Percentiles rank a stretch among this genome's conserved stretches.
phyloP scores from a whole-genome alignment of 805 yeast species.

The Saturnispora diversa region DNA sequence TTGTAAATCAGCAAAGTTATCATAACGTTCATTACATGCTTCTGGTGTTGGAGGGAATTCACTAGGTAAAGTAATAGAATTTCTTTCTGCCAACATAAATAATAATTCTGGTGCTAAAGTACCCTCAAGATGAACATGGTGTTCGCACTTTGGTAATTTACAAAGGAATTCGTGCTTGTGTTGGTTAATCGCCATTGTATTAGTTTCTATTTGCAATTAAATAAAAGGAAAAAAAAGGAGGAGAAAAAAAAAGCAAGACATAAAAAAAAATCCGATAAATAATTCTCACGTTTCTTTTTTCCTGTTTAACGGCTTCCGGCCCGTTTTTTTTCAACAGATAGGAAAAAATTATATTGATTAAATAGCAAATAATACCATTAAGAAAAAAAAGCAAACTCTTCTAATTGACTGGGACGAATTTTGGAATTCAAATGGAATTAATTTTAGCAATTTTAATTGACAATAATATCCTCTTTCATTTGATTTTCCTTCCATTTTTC shows the following conservation, averaged over 20 bases:
- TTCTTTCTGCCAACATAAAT: constrained; percentile 61
- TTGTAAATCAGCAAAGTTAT: constrained; percentile 57
- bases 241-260: not conserved
- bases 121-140: constrained; percentile 79
- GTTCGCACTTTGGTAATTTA: constrained; percentile 81
- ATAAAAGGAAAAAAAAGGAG: not conserved
- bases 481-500: constrained; percentile 12
- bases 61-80: constrained; percentile 51
- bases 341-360: too few species aligned
- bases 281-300: not conserved
- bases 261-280: not conserved
- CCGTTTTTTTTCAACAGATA: too few species aligned
- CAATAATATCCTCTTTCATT: not conserved
- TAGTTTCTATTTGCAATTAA: not conserved
- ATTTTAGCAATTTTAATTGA: too few species aligned
- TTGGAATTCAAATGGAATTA: too few species aligned
- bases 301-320: not conserved
- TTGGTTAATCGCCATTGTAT: not conserved
- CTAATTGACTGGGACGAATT: too few species aligned
- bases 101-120: constrained; percentile 70
- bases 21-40: constrained; percentile 51
- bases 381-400: too few species aligned
- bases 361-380: too few species aligned
- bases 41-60: constrained; percentile 54
- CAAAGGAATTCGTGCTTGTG: constrained; percentile 43